Conservation (phyloP, 176 grass and related monocot genomes). For the Carex pumila region DNA sequence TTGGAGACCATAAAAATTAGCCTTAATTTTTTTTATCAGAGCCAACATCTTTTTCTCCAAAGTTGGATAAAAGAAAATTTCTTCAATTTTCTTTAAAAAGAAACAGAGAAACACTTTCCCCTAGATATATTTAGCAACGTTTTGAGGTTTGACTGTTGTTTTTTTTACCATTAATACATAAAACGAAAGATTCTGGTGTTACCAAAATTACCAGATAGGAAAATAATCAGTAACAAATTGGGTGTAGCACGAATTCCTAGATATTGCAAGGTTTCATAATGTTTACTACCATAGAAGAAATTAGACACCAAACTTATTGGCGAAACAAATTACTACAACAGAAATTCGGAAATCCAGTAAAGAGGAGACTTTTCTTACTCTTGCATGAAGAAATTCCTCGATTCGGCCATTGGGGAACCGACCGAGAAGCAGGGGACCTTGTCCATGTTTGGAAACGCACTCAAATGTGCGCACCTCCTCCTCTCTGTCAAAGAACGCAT, state of each 20-base stretch:
- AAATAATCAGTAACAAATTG: not conserved
- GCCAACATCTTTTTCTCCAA: not conserved
- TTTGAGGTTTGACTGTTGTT: no score
- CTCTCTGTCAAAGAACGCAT: constrained; percentile 82
- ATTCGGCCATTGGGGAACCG: constrained; percentile 86
- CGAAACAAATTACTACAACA: not conserved
- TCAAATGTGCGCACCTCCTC: constrained; percentile 95
- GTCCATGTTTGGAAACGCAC: constrained; percentile 88
- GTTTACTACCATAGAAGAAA: not conserved
- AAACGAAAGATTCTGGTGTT: not conserved
- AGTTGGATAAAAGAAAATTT: not conserved
- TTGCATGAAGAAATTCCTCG: constrained; percentile 98
- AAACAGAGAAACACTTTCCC: not conserved
- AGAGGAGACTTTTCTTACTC: constrained; percentile 35
- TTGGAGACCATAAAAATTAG: not conserved
- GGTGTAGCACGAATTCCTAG: constrained; percentile 11
- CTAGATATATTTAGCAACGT: not conserved
- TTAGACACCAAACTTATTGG: not conserved
- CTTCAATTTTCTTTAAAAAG: not conserved
- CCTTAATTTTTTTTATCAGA: not conserved
- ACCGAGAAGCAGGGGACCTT: constrained; percentile 80
- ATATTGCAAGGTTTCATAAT: not conserved
- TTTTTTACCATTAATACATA: not conserved
- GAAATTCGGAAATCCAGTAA: not conserved
- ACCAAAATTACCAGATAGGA: not conserved